Conservation (phyloP, 352 stramenopile genomes). For the Phytopythium sindhum region DNA sequence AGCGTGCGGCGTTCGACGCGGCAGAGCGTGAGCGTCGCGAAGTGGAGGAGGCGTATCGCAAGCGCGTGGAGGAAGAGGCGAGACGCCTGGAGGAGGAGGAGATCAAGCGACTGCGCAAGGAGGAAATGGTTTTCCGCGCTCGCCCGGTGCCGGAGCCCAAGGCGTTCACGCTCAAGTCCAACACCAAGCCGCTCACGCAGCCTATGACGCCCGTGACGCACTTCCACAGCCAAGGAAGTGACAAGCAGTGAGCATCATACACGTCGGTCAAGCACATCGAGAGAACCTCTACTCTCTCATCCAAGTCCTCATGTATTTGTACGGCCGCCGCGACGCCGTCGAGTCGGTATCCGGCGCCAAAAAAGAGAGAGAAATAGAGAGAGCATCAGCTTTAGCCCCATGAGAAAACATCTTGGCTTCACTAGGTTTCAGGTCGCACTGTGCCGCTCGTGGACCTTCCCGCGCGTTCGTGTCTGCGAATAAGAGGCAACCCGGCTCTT, state of each 20-base stretch:
- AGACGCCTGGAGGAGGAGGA: conserved; percentile 57
- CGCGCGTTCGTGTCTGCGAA: background rate
- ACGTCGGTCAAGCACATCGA: background rate
- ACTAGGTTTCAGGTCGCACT: background rate
- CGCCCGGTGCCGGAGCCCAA: conserved; percentile 49
- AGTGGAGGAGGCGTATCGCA: conserved; percentile 56
- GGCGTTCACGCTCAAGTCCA: conserved; percentile 45
- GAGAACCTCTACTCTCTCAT: background rate
- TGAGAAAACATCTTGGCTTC: background rate
- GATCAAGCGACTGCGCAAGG: conserved; percentile 63
- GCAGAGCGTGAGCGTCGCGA: conserved; percentile 65
- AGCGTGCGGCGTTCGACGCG: conserved; percentile 65
- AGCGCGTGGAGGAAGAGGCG: conserved; percentile 47
- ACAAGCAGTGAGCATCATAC: conserved; percentile 4
- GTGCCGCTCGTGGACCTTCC: background rate
- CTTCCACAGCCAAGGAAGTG: conserved; percentile 14
- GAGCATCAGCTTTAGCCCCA: background rate
- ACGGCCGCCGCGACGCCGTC: background rate
- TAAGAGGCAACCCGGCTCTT: conserved; percentile 1
- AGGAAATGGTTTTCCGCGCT: conserved; percentile 73
- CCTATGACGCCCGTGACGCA: conserved; percentile 37
- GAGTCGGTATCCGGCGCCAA: background rate
- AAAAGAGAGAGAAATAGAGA: background rate
- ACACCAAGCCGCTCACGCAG: conserved; percentile 33
- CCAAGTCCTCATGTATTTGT: background rate